Evolutionary conservation across 2,329 filamentous ascomycete genomes (phyloP).

Genomic region (Colletotrichum euphorbiae): DNA sequence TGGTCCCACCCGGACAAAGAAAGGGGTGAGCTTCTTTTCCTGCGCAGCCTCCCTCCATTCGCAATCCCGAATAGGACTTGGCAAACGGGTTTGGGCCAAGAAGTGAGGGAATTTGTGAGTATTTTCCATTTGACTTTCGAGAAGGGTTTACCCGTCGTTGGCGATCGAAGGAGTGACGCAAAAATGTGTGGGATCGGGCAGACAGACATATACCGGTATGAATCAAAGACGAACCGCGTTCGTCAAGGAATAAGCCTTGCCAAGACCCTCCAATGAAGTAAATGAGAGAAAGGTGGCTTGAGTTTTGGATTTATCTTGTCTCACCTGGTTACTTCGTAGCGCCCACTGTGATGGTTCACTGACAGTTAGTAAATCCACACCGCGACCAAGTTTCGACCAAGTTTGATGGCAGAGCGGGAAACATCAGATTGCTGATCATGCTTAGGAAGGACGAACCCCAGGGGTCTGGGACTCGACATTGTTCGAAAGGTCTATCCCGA

Average conservation of each 20-base stretch:
- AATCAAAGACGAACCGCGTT: conserved; percentile 8
- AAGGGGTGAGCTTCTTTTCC: background rate
- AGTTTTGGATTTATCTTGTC: background rate
- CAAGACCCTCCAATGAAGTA: background rate
- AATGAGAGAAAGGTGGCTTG: background rate
- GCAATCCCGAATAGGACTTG: too few species aligned
- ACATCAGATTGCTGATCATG: too few species aligned
- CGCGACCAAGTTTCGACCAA: too few species aligned
- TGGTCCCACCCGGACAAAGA: conserved; percentile 10
- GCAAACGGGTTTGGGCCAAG: conserved; percentile 1
- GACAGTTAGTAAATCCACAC: too few species aligned
- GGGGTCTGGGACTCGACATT: background rate
- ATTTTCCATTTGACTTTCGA: conserved; percentile 9
- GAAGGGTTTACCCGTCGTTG: background rate
- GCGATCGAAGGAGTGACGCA: background rate
- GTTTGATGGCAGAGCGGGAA: too few species aligned
- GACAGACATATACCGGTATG: background rate
- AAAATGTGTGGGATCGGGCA: conserved; percentile 4
- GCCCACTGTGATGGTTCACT: too few species aligned
- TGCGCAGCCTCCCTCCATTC: background rate
- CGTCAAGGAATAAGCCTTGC: conserved; percentile 2
- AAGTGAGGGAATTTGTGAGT: background rate
- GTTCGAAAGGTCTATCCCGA: background rate
- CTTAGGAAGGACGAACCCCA: too few species aligned
- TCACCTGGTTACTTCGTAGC: background rate